Percentiles rank a stretch among this genome's conserved stretches.
These are phyloP conservation scores for Hymenochaete sp. DNA, from an alignment of 1,284 basidiomycete genomes.

Conservation along the genomic window DNA sequence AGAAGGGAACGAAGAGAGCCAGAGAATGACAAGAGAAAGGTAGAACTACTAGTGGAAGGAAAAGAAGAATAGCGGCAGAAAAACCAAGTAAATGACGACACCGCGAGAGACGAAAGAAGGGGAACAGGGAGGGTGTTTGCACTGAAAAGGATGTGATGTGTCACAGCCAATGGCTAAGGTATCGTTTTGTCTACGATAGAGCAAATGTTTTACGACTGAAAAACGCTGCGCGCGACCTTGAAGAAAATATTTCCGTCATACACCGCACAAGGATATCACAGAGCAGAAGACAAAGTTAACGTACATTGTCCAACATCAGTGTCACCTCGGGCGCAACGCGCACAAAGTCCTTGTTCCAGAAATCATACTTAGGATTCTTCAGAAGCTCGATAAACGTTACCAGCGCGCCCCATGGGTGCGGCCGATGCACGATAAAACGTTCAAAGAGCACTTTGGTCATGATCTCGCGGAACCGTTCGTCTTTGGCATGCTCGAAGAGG, in stretches of 20 bases:
- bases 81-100: constrained; percentile 30
- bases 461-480: constrained; percentile 79
- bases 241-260: constrained; percentile 1
- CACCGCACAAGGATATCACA: constrained; percentile 9
- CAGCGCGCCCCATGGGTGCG: constrained; percentile 95
- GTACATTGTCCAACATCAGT: constrained; percentile 69
- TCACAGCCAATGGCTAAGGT: constrained; percentile 40
- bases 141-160: no score
- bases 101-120: constrained; percentile 34
- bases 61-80: constrained; percentile 31
- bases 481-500: constrained; percentile 72
- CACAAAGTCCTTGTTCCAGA: constrained; percentile 80
- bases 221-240: constrained; percentile 69
- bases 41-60: constrained; percentile 26
- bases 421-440: constrained; percentile 86
- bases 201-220: constrained; percentile 43
- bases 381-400: constrained; percentile 91
- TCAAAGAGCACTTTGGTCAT: constrained; percentile 89
- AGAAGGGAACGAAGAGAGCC: constrained; percentile 26
- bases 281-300: constrained; percentile 25
- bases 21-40: constrained; percentile 24
- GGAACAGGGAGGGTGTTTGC: no score
- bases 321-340: constrained; percentile 75
- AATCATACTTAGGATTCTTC: constrained; percentile 75
- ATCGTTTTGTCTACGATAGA: constrained; percentile 46